Base-by-base conservation (phyloP, 2,329 filamentous ascomycete genomes). In the Orbilia ellipsospora region DNA sequence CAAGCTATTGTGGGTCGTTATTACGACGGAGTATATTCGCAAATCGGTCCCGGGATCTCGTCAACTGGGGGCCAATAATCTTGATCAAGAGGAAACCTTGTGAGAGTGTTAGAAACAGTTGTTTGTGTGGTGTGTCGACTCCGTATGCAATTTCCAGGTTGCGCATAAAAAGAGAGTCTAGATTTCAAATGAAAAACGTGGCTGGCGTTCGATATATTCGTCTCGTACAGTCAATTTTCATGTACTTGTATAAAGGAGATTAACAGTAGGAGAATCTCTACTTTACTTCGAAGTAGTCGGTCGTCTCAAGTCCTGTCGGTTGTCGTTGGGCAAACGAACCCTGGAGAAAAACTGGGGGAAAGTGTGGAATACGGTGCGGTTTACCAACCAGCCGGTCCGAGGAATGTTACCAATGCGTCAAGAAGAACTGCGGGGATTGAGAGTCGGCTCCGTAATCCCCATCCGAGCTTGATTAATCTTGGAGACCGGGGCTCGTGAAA, bases 111-210 rank as follows among this genome's bases (percentile, higher is more conserved):
- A 51, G 62, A 57, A 66, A 66, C 57, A 61, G 44, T 40, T 44
- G 66, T 18, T 63, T 26, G 50, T 54, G 36, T 56, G 20, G 48
- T 68, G 65, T 66, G 55, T 62, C 56, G 23, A 55, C 61, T 51
- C 69, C 62, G 62, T 73, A 26, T 67, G 55, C 44, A 67, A 73
- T 73, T 73, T 73, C 69, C 69, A 66, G 52, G 62, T 67, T 40
- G 62, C 45, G 67, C 69, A 23, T 23, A 2, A 56, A 73, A 66
- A 51, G 31, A 2, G 31, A 36, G 10, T 36, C 10, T 10, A 36
- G 31, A 36, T 36, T 36, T 36, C 8, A 6, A 36, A 36, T 36
- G 10, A 36, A 36, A 10, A 7, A 2, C 1, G 2, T 10, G 6
- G 31, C 31, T 36, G 31, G 10, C 31, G 31, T 36, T 36, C 31